These are phyloP conservation scores for Begonia peltatifolia DNA, from an alignment of 306 rosid species.

Conservation along the genomic window DNA sequence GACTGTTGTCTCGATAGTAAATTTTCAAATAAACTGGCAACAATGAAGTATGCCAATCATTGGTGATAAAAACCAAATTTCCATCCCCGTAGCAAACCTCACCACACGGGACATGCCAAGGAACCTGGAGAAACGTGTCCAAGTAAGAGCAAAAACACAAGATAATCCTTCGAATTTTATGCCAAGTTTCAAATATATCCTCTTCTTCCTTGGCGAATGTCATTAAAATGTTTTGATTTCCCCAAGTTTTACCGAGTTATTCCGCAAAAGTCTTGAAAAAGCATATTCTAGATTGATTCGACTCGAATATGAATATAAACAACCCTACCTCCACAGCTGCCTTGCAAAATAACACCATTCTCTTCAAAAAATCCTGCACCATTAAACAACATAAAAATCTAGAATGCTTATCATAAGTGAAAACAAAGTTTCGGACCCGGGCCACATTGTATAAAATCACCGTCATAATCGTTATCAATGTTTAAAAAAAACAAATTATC, in stretches of 20 bases:
- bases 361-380: conserved; percentile 76
- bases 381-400: conserved; percentile 17
- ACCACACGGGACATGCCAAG: conserved; percentile 95
- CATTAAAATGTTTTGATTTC: no score
- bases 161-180: no score
- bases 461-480: no score
- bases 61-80: conserved; percentile 84
- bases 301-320: conserved; percentile 4
- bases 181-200: no score
- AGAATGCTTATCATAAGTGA: conserved; percentile 1
- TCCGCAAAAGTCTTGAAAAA: no score
- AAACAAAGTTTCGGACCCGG: neutral
- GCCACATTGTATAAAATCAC: no score
- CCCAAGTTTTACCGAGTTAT: no score
- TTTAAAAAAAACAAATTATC: no score
- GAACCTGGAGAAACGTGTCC: conserved; percentile 44
- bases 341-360: conserved; percentile 87
- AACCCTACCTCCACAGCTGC: conserved; percentile 75
- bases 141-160: no score
- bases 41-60: conserved; percentile 97
- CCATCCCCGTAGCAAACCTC: conserved; percentile 97
- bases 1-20: conserved; percentile 66
- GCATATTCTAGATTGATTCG: no score
- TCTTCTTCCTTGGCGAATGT: no score
- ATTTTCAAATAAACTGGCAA: conserved; percentile 90